Base-by-base conservation (phyloP, 2,329 filamentous ascomycete genomes). In the Ophioceras dolichostomum region DNA sequence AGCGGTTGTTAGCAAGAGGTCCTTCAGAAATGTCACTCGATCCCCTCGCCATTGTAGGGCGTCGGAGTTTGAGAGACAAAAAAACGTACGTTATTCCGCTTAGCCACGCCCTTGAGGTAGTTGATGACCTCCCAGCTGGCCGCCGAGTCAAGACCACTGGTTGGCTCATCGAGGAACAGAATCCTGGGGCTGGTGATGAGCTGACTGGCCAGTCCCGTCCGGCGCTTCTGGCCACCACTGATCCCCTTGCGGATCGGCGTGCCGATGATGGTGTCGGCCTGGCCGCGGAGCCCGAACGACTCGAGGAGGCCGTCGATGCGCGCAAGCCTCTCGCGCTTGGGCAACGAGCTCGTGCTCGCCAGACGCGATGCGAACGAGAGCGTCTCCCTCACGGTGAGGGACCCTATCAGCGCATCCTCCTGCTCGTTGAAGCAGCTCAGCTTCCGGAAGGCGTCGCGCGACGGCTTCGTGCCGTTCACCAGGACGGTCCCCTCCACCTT, bases 381-480 rank as follows among this genome's bases (percentile, higher is more conserved):
- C 0, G 85, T 93, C 61, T 93, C 86, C 20, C 71, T 67, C 8
- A 89, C 83, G 0, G 85, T 93, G 45, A 93, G 63, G 0, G 80
- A 80, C 4, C 85, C 86, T 36, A 89, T 81, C 10, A 93, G 66
- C 1, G 83, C 79, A 62, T 94, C 86, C 45, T 93, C 84, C 55
- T 94, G 86, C 61, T 94, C 86, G 17, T 93, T 86, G 51, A 87
- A 93, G 33, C 76, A 76, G 38, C 73, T 80, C 35, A 89, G 65
- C 34, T 72, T 65, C 14, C 75, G 73, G 46, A 89, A 80, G 0
- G 62, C 61, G 7, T 63, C 54, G 7, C 64, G 57, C 1, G 74
- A 66, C 4, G 76, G 59, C 4, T 58, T 49, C 2, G 51, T 53
- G 21, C 81, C 81, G 54, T 91, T 87, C 45, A 84, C 65, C 39